Percentiles rank a stretch among this genome's conserved stretches.
Conservation (phyloP, 2,329 filamentous ascomycete genomes). For the Dactylellina sp. region DNA sequence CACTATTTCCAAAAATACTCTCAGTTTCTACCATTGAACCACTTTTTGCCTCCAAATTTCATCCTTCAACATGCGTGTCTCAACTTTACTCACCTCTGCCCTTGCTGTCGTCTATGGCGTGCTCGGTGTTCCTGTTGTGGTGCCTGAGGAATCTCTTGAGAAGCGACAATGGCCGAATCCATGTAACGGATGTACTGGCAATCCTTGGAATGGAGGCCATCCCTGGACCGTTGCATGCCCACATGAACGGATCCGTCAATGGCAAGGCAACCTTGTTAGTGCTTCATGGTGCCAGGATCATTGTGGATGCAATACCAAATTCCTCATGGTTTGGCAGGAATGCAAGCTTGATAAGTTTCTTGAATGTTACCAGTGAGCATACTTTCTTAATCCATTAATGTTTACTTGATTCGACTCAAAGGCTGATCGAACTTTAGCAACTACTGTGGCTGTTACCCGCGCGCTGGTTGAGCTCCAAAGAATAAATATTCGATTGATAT, state of each 20-base stretch:
- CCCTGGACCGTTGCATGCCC: slow-evolving; percentile 17
- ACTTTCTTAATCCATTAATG: not conserved
- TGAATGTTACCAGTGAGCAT: slow-evolving; percentile 36
- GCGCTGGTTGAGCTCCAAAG: not conserved
- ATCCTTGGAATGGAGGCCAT: no score
- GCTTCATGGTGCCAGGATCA: slow-evolving; percentile 9
- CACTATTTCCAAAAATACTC: no score
- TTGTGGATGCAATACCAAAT: slow-evolving; percentile 16
- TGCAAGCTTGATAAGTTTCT: slow-evolving; percentile 16
- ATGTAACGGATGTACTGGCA: no score
- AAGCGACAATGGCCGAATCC: no score
- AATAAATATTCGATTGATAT: not conserved
- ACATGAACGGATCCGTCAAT: not conserved
- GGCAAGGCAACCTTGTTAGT: slow-evolving; percentile 18
- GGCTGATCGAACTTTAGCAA: slow-evolving; percentile 4
- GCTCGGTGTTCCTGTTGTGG: no score
- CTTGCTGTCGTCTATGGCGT: no score
- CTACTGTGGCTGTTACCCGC: slow-evolving; percentile 21
- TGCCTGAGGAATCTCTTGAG: no score
- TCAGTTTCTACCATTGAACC: not conserved
- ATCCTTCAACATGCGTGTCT: not conserved
- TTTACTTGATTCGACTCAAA: not conserved
- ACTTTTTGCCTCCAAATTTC: not conserved
- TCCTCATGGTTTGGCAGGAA: slow-evolving; percentile 2
- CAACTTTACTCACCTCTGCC: not conserved